A percentile compares a stretch with the other conserved stretches of the same genome.
Evolutionary conservation across 2,329 filamentous ascomycete species (phyloP).

Genomic region (Torrubiella hemipterigena): DNA sequence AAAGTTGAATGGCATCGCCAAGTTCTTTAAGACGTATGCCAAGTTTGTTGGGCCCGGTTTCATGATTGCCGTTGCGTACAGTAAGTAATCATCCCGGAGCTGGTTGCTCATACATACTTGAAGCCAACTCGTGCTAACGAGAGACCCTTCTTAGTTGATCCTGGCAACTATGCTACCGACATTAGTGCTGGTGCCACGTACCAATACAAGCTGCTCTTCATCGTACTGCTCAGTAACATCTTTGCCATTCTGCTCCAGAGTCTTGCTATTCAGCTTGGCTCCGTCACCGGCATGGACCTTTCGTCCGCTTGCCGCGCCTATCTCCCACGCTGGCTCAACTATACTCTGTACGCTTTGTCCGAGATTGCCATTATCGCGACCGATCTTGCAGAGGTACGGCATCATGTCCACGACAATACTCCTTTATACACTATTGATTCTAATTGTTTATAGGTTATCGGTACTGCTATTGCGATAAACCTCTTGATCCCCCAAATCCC

Average conservation of each 20-base stretch:
- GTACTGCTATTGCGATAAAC: slow-evolving; percentile 58
- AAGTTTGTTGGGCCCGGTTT: slow-evolving; percentile 53
- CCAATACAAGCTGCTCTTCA: slow-evolving; percentile 53
- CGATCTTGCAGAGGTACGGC: slow-evolving; percentile 59
- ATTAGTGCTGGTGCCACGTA: slow-evolving; percentile 56
- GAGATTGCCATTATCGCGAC: slow-evolving; percentile 61
- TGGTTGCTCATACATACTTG: not conserved
- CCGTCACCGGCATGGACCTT: slow-evolving; percentile 55
- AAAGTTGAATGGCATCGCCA: slow-evolving; percentile 1
- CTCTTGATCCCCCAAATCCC: slow-evolving; percentile 51
- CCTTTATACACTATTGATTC: too few species aligned
- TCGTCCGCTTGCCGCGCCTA: slow-evolving; percentile 54
- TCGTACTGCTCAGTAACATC: slow-evolving; percentile 56
- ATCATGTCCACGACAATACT: too few species aligned
- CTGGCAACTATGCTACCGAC: slow-evolving; percentile 60
- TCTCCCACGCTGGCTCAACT: slow-evolving; percentile 53
- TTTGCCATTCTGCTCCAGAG: slow-evolving; percentile 61
- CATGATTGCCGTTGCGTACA: slow-evolving; percentile 49
- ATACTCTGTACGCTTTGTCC: slow-evolving; percentile 47
- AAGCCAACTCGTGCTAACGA: not conserved
- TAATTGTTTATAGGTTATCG: slow-evolving; percentile 42
- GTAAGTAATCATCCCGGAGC: slow-evolving; percentile 18
- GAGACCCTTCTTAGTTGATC: slow-evolving; percentile 29
- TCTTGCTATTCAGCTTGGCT: slow-evolving; percentile 56
- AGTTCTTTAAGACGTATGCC: slow-evolving; percentile 3